Base-by-base conservation (phyloP, 2,329 filamentous ascomycete species). In the Salinomyces thailandicus region DNA sequence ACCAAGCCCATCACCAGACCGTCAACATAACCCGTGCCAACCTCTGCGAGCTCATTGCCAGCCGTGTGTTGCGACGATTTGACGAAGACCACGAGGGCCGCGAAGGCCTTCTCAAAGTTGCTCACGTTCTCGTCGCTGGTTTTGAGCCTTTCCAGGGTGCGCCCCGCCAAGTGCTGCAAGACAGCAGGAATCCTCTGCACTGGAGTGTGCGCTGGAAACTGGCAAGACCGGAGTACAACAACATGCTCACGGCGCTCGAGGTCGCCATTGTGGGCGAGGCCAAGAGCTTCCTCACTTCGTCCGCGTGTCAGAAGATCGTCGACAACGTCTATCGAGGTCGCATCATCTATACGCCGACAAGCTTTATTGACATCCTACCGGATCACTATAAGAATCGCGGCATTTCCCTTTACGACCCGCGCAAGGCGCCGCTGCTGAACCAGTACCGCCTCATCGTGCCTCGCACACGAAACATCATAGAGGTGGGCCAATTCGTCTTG, bases 81-180 rank as follows among this genome's bases (percentile, higher is more conserved):
- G 79, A 83, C 48, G 84, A 91, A 61, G 79, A 86, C 48, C 77
- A 83, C 40, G 73, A 77, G 11, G 82, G 81, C 4, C 67, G 76
- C 0, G 69, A 77, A 17, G 82, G 83, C 1, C 68, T 91, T 9
- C 65, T 91, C 4, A 65, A 85, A 15, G 68, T 91, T 5, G 77
- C 84, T 5, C 82, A 87, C 48, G 80, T 91, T 19, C 72, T 91
- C 14, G 81, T 93, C 11, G 81, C 83, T 12, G 81, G 82, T 11
- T 91, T 93, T 50, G 80, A 86, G 50, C 84, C 85, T 1, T 91
- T 91, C 50, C 84, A 91, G 60, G 84, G 84, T 47, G 83, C 83
- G 0, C 85, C 85, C 0, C 62, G 69, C 1, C 71, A 81, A 37
- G 71, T 87, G 27, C 68, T 74, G 22, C 64, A 68, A 12, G 69